Evolutionary conservation across 306 rosid species (phyloP), one percentile per base, ranked within the genome.

Genomic region (Castanea crenata): DNA sequence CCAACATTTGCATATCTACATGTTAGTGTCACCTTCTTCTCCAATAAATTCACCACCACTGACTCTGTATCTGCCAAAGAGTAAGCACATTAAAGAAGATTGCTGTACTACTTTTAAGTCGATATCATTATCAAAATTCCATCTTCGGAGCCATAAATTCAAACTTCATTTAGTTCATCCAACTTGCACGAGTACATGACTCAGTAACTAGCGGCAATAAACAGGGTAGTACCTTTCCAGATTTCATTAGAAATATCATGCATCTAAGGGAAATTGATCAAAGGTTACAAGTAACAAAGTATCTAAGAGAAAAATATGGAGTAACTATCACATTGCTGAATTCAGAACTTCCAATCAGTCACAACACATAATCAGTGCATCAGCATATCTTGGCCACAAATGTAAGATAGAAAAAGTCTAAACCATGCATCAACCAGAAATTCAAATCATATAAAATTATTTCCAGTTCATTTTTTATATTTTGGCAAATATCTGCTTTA

Each of bases 1-100:
- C 82, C 83, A 71, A 59, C 71, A 1, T 76, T 70, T 46, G 89
- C 83, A 73, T 89, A 79, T 82, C 78, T 87, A 79, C 89, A 86
- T 20, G 90, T 84, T 32, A 91, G 85, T 35, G 83, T 87, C 69
- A 93, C 98, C 82, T 86, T 87, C 90, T 91, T 91, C 46, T 91
- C 97, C 84, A 88, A 49, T 27, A 86, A 87, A 72, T 82, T 86
- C 85, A 93, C 90, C 80, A 85, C 86, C 74, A 93, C 82, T 0
- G 95, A 93, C 67, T 93, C 95, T 79, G 88, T 89, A 82, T 92
- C 93, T 75, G 82, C 88, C 85, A 84, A 79, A 61, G 29, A 62
- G 25, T 38, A 12, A 35, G 13, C 23, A 65, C 57, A 8, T 71
- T 11, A 31, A 27, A 27, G 13, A 54, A 23, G 59, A 51, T 29